phyloP scores from a whole-genome alignment of 1,139 yeast genomes.

The Suhomyces chickasaworum region DNA sequence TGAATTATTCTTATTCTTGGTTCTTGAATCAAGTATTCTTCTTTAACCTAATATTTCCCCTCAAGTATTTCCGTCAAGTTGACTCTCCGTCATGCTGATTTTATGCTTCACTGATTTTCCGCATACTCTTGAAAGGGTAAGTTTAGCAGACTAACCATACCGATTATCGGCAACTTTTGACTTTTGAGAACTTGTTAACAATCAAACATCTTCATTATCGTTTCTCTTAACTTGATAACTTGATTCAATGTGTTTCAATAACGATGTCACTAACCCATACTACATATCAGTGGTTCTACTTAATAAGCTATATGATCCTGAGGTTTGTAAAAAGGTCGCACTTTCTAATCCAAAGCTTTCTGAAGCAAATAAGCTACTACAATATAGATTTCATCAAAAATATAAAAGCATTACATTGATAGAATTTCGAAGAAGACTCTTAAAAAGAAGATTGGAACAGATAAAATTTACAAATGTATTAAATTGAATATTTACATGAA shows the following conservation, averaged over 20 bases:
- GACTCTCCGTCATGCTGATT: too few relatives aligned
- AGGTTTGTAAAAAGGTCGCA: not conserved
- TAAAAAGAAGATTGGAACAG: not conserved
- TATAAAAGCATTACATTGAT: not conserved
- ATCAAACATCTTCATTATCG: too few relatives aligned
- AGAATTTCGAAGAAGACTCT: not conserved
- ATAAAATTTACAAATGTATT: not conserved
- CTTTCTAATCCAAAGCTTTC: not conserved
- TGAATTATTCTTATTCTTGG: too few relatives aligned
- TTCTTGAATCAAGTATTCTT: too few relatives aligned
- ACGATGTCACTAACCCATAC: not conserved
- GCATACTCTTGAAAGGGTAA: not conserved
- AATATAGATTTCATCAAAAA: constrained; percentile 4
- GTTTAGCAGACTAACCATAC: not conserved
- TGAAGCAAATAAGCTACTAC: constrained; percentile 3
- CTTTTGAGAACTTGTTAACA: not conserved
- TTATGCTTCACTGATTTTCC: not conserved
- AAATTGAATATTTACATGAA: constrained; percentile 1
- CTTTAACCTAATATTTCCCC: too few relatives aligned
- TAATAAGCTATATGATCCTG: not conserved
- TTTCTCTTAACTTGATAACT: too few relatives aligned
- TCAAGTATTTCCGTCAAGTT: too few relatives aligned
- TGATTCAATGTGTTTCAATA: not conserved
- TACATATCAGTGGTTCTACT: not conserved
- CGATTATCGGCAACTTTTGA: too few relatives aligned